Conservation (phyloP, 176 grass and related monocot species). For the Rhynchospora pubera region DNA sequence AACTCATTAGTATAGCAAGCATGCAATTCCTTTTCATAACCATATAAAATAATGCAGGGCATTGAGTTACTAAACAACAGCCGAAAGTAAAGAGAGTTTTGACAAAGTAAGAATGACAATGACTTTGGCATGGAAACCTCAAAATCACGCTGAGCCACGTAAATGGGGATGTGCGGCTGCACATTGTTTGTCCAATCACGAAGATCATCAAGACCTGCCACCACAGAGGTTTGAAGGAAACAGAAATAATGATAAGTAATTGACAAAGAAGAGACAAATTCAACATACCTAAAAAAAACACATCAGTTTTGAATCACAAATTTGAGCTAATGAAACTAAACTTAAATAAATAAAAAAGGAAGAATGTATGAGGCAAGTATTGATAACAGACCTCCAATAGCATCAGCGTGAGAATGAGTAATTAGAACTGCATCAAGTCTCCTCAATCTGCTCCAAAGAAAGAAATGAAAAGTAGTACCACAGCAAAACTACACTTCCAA, state of each 20-base stretch:
- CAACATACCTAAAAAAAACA: neutral
- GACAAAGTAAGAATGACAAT: neutral
- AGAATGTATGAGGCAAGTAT: neutral
- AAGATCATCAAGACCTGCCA: constrained; percentile 83
- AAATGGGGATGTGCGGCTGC: constrained; percentile 76
- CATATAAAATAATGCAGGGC: neutral
- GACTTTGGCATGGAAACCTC: constrained; percentile 32
- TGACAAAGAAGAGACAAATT: neutral
- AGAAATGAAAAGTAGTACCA: constrained; percentile 3
- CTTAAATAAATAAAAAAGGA: neutral
- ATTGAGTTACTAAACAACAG: neutral
- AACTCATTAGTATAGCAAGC: constrained; percentile 11
- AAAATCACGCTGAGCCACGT: constrained; percentile 72
- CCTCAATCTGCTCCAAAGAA: constrained; percentile 49
- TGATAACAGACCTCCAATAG: constrained; percentile 71
- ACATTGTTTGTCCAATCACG: constrained; percentile 97
- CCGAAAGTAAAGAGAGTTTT: neutral
- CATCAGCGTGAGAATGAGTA: constrained; percentile 94
- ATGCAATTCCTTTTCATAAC: neutral
- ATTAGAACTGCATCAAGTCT: constrained; percentile 68
- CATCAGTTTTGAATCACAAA: neutral
- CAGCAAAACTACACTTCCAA: neutral
- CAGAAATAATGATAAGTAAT: neutral
- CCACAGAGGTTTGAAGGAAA: constrained; percentile 22
- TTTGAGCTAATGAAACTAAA: neutral